Percentiles rank a stretch among this genome's conserved stretches.
phyloP scores from a whole-genome alignment of 495 filamentous ascomycete species.

The Podospora didyma region DNA sequence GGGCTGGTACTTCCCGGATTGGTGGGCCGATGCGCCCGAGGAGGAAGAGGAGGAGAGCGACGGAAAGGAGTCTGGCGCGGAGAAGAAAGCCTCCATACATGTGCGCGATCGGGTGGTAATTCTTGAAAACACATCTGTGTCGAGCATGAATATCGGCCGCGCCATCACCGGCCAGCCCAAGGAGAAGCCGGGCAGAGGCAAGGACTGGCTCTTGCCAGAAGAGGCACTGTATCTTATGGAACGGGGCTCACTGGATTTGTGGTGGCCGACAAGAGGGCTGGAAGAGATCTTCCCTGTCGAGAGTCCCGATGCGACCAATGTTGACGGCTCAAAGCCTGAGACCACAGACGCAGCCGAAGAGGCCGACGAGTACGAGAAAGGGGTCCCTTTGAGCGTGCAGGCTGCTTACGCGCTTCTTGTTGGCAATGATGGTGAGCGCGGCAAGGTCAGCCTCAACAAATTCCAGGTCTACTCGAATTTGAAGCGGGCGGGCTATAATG shows the following conservation, averaged over 20 bases:
- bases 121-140: conserved; percentile 39
- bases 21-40: conserved; percentile 34
- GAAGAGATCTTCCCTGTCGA: conserved; percentile 33
- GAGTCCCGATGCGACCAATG: conserved; percentile 7
- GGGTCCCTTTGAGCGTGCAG: conserved; percentile 81
- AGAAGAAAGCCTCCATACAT: conserved; percentile 33
- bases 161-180: conserved; percentile 39
- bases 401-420: conserved; percentile 80
- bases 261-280: conserved; percentile 60
- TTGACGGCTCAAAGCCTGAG: conserved; percentile 11
- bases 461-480: conserved; percentile 84
- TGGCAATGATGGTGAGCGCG: conserved; percentile 56
- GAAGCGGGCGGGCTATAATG: conserved; percentile 76
- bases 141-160: conserved; percentile 40
- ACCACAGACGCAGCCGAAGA: conserved; percentile 37
- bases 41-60: conserved; percentile 24
- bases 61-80: conserved; percentile 1
- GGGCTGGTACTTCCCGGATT: conserved; percentile 53
- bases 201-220: conserved; percentile 83
- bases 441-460: conserved; percentile 65
- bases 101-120: conserved; percentile 46
- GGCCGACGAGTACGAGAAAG: conserved; percentile 51
- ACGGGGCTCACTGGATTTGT: conserved; percentile 76
- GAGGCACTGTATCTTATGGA: conserved; percentile 88
- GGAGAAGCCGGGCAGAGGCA: conserved; percentile 44